Base-by-base conservation (phyloP, 257 asterid species). In the Solanum chaucha region DNA sequence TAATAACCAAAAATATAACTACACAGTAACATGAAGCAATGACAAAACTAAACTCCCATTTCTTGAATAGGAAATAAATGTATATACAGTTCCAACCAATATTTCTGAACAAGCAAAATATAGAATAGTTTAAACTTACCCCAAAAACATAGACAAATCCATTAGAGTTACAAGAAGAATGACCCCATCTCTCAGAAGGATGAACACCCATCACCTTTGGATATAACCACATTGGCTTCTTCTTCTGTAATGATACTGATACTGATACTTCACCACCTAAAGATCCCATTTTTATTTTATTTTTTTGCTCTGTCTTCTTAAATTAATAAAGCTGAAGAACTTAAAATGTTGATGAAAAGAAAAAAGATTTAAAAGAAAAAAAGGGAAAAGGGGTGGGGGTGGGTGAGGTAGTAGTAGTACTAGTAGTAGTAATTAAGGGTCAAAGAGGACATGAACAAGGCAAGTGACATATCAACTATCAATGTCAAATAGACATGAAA, bases 131-230 rank as follows among this genome's bases (percentile, higher is more conserved):
- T 14, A 15, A 14, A 88, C 93, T 55, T 91, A 95, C 99, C 83
- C 99, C 99, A 89, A 94, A 95, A 20, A 97, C 88, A 93, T 95
- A 97, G 73, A 95, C 88, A 6, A 89, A 91, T 8, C 97, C 98
- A 90, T 94, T 92, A 91, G 90, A 94, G 91, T 89, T 94, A 92
- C 96, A 95, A 77, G 99, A 90, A 81, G 99, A 95, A 90, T 97
- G 98, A 68, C 99, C 99, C 99, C 99, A 97, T 94, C 99, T 95
- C 90, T 95, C 96, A 88, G 96, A 94, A 92, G 98, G 98, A 87
- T 88, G 90, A 74, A 93, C 89, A 51, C 98, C 98, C 89, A 88
- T 84, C 74, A 94, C 91, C 89, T 92, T 94, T 38, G 98, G 99
- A 88, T 88, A 91, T 38, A 91, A 51, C 98, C 95, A 93, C 98